These are phyloP conservation scores for Phoenix roebelenii DNA, from an alignment of 176 grass and related monocot species.

Conservation along the genomic window DNA sequence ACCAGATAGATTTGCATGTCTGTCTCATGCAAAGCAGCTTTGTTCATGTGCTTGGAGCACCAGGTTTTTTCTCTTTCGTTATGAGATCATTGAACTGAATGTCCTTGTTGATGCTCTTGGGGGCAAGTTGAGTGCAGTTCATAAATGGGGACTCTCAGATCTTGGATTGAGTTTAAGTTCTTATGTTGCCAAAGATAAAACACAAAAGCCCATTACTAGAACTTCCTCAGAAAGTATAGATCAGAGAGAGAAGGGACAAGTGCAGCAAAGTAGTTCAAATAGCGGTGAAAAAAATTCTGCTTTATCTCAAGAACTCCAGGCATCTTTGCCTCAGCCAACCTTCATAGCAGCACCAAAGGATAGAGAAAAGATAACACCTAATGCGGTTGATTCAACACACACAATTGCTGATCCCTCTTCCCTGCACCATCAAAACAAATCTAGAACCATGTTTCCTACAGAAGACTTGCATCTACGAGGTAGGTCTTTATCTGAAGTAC, in stretches of 20 bases:
- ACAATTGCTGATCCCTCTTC: conserved; percentile 12
- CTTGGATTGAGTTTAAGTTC: conserved; percentile 70
- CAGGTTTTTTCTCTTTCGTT: conserved; percentile 70
- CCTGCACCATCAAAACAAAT: conserved; percentile 20
- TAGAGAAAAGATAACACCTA: conserved; percentile 23
- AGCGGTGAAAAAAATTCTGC: conserved; percentile 31
- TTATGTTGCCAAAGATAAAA: conserved; percentile 50
- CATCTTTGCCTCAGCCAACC: conserved; percentile 27
- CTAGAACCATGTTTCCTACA: conserved; percentile 17
- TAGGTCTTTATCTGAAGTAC: background rate
- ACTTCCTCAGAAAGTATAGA: conserved; percentile 6
- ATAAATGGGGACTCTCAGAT: conserved; percentile 76
- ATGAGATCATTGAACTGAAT: conserved; percentile 75
- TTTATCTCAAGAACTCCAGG: conserved; percentile 34
- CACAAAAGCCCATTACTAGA: conserved; percentile 18
- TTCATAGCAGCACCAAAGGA: conserved; percentile 22
- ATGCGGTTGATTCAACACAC: background rate
- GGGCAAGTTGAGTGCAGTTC: conserved; percentile 84
- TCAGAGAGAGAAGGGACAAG: conserved; percentile 21
- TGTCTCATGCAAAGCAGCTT: conserved; percentile 71
- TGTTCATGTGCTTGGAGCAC: conserved; percentile 71
- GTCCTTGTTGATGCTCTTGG: conserved; percentile 82
- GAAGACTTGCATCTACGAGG: conserved; percentile 8
- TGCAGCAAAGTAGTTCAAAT: conserved; percentile 10
- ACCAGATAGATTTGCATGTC: conserved; percentile 54